Evolutionary conservation across 805 yeast species (phyloP).

Genomic region (Cyberlindnera sargentensis): DNA sequence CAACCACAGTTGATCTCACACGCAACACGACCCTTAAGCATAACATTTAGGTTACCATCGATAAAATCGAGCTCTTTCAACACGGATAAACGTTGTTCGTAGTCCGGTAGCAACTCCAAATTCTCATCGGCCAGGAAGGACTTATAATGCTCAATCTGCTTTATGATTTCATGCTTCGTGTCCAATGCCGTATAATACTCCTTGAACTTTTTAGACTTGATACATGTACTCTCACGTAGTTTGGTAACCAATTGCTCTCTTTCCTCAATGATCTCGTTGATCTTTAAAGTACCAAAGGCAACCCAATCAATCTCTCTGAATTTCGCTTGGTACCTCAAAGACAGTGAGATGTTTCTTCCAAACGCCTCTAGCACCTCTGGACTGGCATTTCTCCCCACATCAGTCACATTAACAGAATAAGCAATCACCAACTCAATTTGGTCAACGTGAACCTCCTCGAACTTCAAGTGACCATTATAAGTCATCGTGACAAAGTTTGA

Average conservation of each 20-base stretch:
- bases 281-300: constrained; percentile 27
- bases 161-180: constrained; percentile 37
- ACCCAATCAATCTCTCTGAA: constrained; percentile 40
- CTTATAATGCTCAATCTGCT: constrained; percentile 48
- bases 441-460: constrained; percentile 33
- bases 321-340: constrained; percentile 31
- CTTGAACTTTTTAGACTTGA: constrained; percentile 37
- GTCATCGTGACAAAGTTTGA: constrained; percentile 19
- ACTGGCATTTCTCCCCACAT: constrained; percentile 20
- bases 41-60: constrained; percentile 68
- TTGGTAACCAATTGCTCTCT: constrained; percentile 29
- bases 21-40: constrained; percentile 85
- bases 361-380: constrained; percentile 26
- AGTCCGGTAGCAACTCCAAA: constrained; percentile 85
- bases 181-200: constrained; percentile 38
- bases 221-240: constrained; percentile 23
- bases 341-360: constrained; percentile 27
- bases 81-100: constrained; percentile 80
- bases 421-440: constrained; percentile 38
- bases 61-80: constrained; percentile 74
- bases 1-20: constrained; percentile 90
- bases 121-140: constrained; percentile 77
- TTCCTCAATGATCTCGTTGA: constrained; percentile 31
- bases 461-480: constrained; percentile 28
- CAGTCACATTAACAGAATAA: not conserved